Conservation (phyloP, 164 flowering plant species). For the Brasenia schreberi region DNA sequence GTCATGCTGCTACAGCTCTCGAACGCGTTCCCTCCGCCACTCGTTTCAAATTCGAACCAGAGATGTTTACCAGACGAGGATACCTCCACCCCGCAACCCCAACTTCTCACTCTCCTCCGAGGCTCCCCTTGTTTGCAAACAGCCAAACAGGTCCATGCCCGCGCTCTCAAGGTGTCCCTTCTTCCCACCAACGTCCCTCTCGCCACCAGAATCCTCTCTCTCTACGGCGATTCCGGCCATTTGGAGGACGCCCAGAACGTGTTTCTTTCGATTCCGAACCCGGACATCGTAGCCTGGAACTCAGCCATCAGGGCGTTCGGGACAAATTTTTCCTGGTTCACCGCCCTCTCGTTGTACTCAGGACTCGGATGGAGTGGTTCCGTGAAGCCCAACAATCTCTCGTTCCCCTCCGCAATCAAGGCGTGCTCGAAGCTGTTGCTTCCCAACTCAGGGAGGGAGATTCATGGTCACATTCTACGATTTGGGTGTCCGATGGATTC, state of each 20-base stretch:
- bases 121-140: no score
- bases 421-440: background rate
- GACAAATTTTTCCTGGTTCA: background rate
- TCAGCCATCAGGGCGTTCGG: background rate
- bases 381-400: background rate
- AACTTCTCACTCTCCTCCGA: no score
- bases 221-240: background rate
- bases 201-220: background rate
- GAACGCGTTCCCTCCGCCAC: no score
- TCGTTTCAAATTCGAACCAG: no score
- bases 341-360: background rate
- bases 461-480: background rate
- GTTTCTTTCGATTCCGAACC: background rate
- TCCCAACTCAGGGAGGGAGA: background rate
- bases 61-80: no score
- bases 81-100: no score
- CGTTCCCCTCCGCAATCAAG: background rate
- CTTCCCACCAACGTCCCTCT: no score
- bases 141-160: no score
- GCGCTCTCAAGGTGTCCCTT: no score
- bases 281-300: background rate
- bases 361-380: background rate
- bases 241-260: background rate
- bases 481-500: background rate
- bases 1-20: no score